A percentile compares a stretch with the other conserved stretches of the same genome.
Conservation (phyloP, 2,329 filamentous ascomycete species). For the Monascus ruber region DNA sequence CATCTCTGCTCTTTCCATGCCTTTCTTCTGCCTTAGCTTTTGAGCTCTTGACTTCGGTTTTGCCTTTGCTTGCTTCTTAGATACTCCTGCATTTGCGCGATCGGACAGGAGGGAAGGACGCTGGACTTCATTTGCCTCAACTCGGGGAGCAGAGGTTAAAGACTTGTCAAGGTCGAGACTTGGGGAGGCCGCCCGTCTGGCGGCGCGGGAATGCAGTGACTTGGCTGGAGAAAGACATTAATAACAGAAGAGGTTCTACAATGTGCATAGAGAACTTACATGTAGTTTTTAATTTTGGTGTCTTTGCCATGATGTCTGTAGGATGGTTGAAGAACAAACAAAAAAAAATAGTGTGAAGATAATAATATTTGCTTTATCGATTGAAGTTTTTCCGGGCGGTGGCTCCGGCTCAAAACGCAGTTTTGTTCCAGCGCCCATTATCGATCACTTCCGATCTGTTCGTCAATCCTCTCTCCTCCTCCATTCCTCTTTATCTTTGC, state of each 20-base stretch:
- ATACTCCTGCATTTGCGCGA: conserved; percentile 40
- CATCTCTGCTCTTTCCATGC: conserved; percentile 44
- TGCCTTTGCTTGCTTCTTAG: conserved; percentile 37
- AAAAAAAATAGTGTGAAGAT: conserved; percentile 13
- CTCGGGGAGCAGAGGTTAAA: conserved; percentile 32
- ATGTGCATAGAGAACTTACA: conserved; percentile 11
- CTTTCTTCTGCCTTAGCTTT: conserved; percentile 42
- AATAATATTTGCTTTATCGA: conserved; percentile 20
- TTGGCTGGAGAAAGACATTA: conserved; percentile 26
- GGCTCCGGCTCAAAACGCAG: conserved; percentile 16
- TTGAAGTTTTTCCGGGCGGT: conserved; percentile 21
- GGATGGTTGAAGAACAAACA: conserved; percentile 4
- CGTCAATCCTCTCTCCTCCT: conserved; percentile 1
- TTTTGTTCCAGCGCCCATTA: conserved; percentile 1
- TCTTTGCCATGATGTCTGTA: conserved; percentile 26
- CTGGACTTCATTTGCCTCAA: conserved; percentile 25
- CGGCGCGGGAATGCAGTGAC: conserved; percentile 47
- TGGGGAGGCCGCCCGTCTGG: conserved; percentile 46
- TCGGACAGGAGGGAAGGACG: conserved; percentile 38
- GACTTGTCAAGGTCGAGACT: conserved; percentile 43
- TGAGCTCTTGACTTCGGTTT: conserved; percentile 44
- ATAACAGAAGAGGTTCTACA: not conserved
- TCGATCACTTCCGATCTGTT: conserved; percentile 1
- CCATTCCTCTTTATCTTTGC: not conserved
- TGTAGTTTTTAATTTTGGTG: conserved; percentile 18